A percentile compares a stretch with the other conserved stretches of the same genome.
Evolutionary conservation across 257 asterid species (phyloP).

Genomic region (Forsythia viridissima): DNA sequence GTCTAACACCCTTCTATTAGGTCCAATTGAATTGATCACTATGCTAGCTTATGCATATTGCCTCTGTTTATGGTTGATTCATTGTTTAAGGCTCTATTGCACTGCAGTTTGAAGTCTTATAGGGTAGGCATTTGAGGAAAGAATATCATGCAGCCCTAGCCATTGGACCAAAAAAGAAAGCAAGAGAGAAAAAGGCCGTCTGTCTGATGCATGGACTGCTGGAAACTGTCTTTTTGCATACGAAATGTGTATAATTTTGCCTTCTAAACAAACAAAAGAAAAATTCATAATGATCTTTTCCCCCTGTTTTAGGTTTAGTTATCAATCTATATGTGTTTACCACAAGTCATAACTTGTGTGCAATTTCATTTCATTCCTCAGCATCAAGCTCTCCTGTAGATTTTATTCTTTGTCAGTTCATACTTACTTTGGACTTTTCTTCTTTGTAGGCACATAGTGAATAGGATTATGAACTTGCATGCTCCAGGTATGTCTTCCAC

Average conservation of each 20-base stretch:
- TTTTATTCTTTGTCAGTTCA: not conserved
- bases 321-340: not conserved
- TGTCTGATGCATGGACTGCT: too few relatives aligned
- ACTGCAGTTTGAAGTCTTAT: too few relatives aligned
- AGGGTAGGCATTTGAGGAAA: too few relatives aligned
- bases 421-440: not conserved
- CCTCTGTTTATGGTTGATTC: too few relatives aligned
- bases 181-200: too few relatives aligned
- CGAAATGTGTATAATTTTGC: too few relatives aligned
- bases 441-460: conserved; percentile 73
- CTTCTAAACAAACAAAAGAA: too few relatives aligned
- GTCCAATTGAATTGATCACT: not conserved
- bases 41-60: too few relatives aligned
- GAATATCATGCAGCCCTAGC: too few relatives aligned
- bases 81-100: too few relatives aligned
- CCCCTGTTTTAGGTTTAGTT: not conserved
- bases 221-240: too few relatives aligned
- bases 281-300: not conserved
- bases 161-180: too few relatives aligned
- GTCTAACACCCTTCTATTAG: not conserved
- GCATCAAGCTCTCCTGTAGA: not conserved
- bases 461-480: conserved; percentile 88
- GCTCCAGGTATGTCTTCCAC: conserved; percentile 63
- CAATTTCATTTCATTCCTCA: not conserved
- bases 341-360: not conserved